Conservation (phyloP, 2,329 filamentous ascomycete genomes). For the Aspergillus calidoustus region DNA sequence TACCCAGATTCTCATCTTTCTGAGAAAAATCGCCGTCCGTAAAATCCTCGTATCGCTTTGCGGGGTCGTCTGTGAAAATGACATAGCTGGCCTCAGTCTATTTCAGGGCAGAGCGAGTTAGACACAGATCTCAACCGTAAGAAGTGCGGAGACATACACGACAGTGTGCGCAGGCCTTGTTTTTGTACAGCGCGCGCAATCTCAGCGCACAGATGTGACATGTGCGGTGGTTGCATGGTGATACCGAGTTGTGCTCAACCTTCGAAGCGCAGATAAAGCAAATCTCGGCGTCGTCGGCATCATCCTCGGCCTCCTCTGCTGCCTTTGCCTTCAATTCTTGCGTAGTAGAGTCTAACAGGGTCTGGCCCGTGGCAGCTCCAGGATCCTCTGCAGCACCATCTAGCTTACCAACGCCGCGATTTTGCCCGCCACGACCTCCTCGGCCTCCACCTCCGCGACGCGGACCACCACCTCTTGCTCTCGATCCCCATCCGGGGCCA, state of each 20-base stretch:
- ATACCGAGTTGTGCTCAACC: constrained; percentile 83
- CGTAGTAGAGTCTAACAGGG: constrained; percentile 51
- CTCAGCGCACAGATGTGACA: constrained; percentile 95
- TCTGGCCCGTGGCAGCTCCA: constrained; percentile 29
- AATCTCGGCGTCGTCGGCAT: constrained; percentile 72
- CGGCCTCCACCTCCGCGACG: constrained; percentile 33
- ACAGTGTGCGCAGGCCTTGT: constrained; percentile 94
- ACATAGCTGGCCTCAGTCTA: constrained; percentile 65
- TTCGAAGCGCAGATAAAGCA: constrained; percentile 98
- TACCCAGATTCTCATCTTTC: constrained; percentile 83
- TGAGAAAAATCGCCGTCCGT: constrained; percentile 72
- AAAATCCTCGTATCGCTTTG: constrained; percentile 87
- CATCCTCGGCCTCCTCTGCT: constrained; percentile 39
- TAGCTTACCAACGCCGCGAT: constrained; percentile 25
- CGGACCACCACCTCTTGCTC: constrained; percentile 39
- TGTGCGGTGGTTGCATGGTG: constrained; percentile 93
- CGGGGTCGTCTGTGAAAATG: constrained; percentile 85
- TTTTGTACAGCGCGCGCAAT: constrained; percentile 93
- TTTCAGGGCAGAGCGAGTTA: constrained; percentile 18
- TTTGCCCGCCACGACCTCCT: constrained; percentile 38
- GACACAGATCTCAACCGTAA: not conserved
- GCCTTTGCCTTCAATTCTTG: constrained; percentile 38
- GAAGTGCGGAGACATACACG: constrained; percentile 59
- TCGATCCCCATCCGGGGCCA: constrained; percentile 40
- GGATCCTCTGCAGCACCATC: constrained; percentile 23